Percentiles rank a stretch among this genome's conserved stretches.
These are phyloP conservation scores for Alternaria metachromatica DNA, from an alignment of 2,329 filamentous ascomycete genomes.

Conservation along the genomic window DNA sequence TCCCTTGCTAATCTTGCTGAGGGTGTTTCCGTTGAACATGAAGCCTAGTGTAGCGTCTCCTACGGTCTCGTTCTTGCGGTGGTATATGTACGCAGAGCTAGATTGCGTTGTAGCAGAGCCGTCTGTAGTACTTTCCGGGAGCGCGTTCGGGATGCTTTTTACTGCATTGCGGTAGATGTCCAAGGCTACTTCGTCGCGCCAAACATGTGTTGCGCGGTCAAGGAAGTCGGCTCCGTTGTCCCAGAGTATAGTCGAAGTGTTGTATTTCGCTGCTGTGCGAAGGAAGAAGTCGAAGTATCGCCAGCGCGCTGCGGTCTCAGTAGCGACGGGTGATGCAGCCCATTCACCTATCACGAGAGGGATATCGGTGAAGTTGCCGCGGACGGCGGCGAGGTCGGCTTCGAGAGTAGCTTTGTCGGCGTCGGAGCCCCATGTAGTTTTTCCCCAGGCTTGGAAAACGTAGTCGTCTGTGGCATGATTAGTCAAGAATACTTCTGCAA, in stretches of 20 bases:
- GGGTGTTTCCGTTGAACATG: conserved; percentile 62
- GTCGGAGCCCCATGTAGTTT: conserved; percentile 65
- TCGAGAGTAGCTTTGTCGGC: conserved; percentile 59
- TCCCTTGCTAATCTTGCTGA: conserved; percentile 49
- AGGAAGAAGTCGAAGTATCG: conserved; percentile 64
- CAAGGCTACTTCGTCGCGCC: conserved; percentile 59
- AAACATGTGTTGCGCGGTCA: conserved; percentile 57
- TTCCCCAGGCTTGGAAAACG: conserved; percentile 60
- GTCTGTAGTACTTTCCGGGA: conserved; percentile 62
- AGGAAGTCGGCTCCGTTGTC: conserved; percentile 66
- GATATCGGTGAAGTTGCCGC: conserved; percentile 62
- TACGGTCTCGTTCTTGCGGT: conserved; percentile 54
- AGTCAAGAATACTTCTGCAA: background rate
- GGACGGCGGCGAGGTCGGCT: conserved; percentile 59
- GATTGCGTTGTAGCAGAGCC: conserved; percentile 53
- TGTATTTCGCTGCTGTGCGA: conserved; percentile 57
- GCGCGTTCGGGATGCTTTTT: conserved; percentile 55
- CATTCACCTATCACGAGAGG: conserved; percentile 67
- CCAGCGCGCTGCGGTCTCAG: conserved; percentile 64
- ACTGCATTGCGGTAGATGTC: conserved; percentile 57
- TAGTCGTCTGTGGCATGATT: conserved; percentile 35
- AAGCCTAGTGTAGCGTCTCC: conserved; percentile 56
- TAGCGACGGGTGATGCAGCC: conserved; percentile 57
- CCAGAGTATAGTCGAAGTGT: conserved; percentile 63
- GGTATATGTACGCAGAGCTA: conserved; percentile 63